These are phyloP conservation scores for Letharia lupina DNA, from an alignment of 495 filamentous ascomycete species.

Conservation along the genomic window DNA sequence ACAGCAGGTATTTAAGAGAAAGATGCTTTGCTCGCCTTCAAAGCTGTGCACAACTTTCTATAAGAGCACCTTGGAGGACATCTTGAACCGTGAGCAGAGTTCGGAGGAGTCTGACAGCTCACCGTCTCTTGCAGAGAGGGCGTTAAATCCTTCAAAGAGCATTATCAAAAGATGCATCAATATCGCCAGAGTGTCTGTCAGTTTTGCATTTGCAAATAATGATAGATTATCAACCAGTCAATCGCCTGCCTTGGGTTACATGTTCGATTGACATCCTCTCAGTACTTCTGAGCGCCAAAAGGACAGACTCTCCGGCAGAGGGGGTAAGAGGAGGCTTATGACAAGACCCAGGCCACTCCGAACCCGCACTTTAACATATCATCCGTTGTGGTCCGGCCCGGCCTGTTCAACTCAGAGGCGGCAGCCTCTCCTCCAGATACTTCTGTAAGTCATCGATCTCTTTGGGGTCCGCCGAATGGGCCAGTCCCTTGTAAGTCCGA, in stretches of 20 bases:
- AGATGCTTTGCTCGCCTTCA: neutral
- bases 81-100: neutral
- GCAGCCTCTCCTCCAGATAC: slow-evolving; percentile 59
- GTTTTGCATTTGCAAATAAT: neutral
- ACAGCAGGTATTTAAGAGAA: neutral
- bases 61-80: neutral
- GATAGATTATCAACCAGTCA: neutral
- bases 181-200: neutral
- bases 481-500: slow-evolving; percentile 63
- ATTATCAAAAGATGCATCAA: neutral
- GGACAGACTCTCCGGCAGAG: neutral
- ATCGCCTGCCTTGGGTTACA: neutral
- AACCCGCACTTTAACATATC: neutral
- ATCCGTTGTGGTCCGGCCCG: neutral
- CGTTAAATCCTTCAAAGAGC: neutral
- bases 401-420: slow-evolving; percentile 36
- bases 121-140: neutral
- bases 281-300: neutral
- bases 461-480: slow-evolving; percentile 64
- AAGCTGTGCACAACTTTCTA: neutral
- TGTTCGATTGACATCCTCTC: neutral
- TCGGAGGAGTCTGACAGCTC: neutral
- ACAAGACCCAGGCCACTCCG: neutral
- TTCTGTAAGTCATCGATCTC: slow-evolving; percentile 81
- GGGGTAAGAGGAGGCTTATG: neutral